A percentile compares a stretch with the other conserved stretches of the same genome.
Conservation (phyloP, 1,139 yeast species). For the Pichia sp. region DNA sequence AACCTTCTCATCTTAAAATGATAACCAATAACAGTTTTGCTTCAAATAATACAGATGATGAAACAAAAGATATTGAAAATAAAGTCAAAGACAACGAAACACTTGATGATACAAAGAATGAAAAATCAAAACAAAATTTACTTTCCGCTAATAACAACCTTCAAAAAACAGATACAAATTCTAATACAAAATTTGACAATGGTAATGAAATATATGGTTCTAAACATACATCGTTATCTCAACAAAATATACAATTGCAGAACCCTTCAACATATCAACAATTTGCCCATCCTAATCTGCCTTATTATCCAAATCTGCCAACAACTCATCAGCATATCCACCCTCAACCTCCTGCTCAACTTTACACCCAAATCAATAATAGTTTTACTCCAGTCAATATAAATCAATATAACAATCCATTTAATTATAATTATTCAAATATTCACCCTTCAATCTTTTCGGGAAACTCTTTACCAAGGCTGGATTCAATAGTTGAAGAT, state of each 20-base stretch:
- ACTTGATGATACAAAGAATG: too few species aligned
- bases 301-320: background rate
- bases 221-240: too few species aligned
- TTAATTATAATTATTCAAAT: background rate
- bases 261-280: too few species aligned
- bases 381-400: background rate
- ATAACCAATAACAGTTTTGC: background rate
- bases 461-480: too few species aligned
- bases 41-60: background rate
- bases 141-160: too few species aligned
- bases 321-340: background rate
- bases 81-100: too few species aligned
- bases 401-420: background rate
- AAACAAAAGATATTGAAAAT: background rate
- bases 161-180: too few species aligned
- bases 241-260: too few species aligned
- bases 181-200: too few species aligned
- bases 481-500: slow-evolving; percentile 25
- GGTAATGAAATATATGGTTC: too few species aligned
- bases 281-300: too few species aligned
- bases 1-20: background rate
- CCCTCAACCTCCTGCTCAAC: background rate
- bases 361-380: background rate
- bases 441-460: background rate
- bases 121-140: too few species aligned